A percentile compares a stretch with the other conserved stretches of the same genome.
Evolutionary conservation across 805 yeast species (phyloP).

Genomic region (Pichia californica): DNA sequence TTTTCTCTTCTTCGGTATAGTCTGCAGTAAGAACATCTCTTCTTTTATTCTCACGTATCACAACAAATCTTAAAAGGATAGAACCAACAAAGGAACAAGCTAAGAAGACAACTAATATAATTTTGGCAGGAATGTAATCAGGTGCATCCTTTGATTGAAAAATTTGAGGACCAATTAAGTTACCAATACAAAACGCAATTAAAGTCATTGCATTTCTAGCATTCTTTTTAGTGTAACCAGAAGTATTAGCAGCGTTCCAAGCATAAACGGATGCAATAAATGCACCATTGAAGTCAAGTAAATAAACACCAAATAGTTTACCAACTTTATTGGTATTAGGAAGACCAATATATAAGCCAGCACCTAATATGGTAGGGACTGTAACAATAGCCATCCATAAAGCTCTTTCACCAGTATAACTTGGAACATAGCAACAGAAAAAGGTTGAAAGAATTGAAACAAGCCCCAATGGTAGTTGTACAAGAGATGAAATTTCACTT

Average conservation of each 20-base stretch:
- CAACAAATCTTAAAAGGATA: constrained; percentile 1
- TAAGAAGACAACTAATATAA: constrained; percentile 18
- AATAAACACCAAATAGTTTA: constrained; percentile 26
- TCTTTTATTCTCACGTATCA: not conserved
- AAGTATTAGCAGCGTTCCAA: constrained; percentile 29
- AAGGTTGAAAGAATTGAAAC: constrained; percentile 24
- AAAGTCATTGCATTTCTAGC: constrained; percentile 40
- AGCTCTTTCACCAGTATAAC: constrained; percentile 32
- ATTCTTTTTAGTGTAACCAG: constrained; percentile 46
- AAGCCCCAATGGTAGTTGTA: constrained; percentile 30
- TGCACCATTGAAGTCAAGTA: constrained; percentile 25
- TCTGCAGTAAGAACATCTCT: not conserved
- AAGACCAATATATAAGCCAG: constrained; percentile 21
- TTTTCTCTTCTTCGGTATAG: not conserved
- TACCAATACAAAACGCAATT: constrained; percentile 41
- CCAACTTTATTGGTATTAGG: constrained; percentile 22
- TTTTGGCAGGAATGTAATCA: constrained; percentile 41
- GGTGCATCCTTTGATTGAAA: constrained; percentile 44
- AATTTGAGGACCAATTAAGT: constrained; percentile 47
- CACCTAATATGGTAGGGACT: constrained; percentile 20
- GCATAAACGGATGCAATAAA: constrained; percentile 19
- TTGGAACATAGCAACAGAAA: constrained; percentile 26
- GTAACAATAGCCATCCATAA: constrained; percentile 12
- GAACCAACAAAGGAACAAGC: not conserved
- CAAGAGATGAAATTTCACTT: constrained; percentile 25